A percentile compares a stretch with the other conserved stretches of the same genome.
phyloP scores from a whole-genome alignment of 2,329 filamentous ascomycete species.

The Pestalotiopsis sp. region DNA sequence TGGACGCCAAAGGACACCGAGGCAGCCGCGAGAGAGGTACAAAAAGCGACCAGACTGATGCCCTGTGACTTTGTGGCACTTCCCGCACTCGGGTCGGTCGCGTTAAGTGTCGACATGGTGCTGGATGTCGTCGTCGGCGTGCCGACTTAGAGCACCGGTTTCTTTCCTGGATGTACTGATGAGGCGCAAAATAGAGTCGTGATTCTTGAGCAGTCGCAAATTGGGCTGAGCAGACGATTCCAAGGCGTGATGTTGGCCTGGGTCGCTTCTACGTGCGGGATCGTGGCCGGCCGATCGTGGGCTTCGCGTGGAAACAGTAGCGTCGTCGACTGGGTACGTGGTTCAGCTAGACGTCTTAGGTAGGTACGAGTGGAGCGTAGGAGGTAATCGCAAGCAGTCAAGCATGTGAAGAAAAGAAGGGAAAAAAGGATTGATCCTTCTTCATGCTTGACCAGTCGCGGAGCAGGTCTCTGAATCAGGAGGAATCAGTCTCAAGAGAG shows the following conservation, averaged over 20 bases:
- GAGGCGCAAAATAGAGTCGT: neutral
- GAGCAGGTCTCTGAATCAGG: neutral
- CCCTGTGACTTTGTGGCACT: conserved; percentile 37
- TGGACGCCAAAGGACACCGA: conserved; percentile 65
- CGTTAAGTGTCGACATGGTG: conserved; percentile 11
- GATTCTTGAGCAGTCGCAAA: neutral
- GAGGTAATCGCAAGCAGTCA: neutral
- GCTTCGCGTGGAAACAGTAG: neutral
- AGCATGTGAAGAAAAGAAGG: neutral
- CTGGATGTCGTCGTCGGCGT: conserved; percentile 9
- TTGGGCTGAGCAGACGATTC: neutral
- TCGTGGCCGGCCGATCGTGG: neutral
- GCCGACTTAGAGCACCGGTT: conserved; percentile 1
- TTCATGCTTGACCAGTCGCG: neutral
- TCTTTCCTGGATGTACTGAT: neutral
- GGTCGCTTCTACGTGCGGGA: neutral
- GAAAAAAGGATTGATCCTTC: neutral
- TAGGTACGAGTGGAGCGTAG: neutral
- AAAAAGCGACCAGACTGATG: conserved; percentile 57
- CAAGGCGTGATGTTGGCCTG: neutral
- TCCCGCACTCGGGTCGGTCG: conserved; percentile 6
- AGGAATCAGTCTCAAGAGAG: neutral
- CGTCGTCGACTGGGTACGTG: neutral
- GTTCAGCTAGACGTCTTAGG: neutral
- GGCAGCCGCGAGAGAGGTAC: conserved; percentile 66